Base-by-base conservation (phyloP, 768 basidiomycete genomes). In the Tylopilus sp. region DNA sequence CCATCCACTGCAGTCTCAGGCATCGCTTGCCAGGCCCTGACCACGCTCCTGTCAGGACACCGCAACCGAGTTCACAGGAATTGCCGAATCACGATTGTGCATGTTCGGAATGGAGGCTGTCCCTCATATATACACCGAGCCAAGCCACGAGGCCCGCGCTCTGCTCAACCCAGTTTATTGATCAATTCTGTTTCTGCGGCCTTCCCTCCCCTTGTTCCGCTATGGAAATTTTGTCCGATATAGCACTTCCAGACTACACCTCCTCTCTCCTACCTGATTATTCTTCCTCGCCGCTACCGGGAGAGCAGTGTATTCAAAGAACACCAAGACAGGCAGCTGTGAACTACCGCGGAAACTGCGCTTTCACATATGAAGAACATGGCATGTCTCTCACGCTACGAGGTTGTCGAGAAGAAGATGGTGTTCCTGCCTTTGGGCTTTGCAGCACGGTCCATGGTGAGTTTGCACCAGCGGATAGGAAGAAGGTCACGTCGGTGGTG, bases 181-280 rank as follows among this genome's bases (percentile, higher is more conserved):
- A 52, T 40, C 43, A 28, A 28, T 28, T 10, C 26, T 28, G 12
- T 42, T 38, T 17, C 38, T 35, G 33, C 31, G 44, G 40, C 48
- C 53, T 56, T 15, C 40, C 33, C 26, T 35, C 30, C 3, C 36
- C 26, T 39, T 17, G 21, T 28, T 56, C 42, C 10, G 47, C 54
- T 25, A 58, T 63, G 58, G 64, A 56, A 43, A 42, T 21, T 11
- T 23, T 38, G 39, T 43, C 52, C 9, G 41, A 48, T 28, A 47
- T 53, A 48, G 55, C 49, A 23, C 56, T 82, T 28, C 82, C 86
- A 18, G 63, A 62, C 6, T 87, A 87, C 61, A 74, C 81, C 0
- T 73, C 79, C 2, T 77, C 82, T 6, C 66, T 68, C 2, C 78
- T 79, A 23, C 86, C 86, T 1, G 62, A 69, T 8, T 88, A 88